phyloP scores from a whole-genome alignment of 225 moss, liverwort and hornwort genomes.

The Ulota crispa region DNA sequence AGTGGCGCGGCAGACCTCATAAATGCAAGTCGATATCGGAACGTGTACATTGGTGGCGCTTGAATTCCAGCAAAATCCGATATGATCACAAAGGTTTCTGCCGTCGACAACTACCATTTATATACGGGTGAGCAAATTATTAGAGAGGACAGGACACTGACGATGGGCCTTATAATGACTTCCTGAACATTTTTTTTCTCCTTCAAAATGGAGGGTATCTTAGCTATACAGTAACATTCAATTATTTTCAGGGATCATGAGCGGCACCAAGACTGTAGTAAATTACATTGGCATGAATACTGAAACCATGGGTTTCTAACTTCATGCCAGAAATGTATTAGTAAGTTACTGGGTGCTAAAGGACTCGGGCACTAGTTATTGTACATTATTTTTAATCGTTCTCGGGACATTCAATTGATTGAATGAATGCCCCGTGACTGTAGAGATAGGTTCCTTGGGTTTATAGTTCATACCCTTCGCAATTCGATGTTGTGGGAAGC shows the following conservation, averaged over 20 bases:
- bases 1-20: not conserved
- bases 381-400: not conserved
- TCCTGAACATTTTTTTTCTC: not conserved
- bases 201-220: slow-evolving; percentile 9
- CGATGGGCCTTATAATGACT: not conserved
- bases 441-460: not conserved
- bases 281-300: not conserved
- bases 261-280: too few species aligned
- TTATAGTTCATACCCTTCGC: not conserved
- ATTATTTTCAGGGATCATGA: slow-evolving; percentile 4
- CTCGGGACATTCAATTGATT: not conserved
- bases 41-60: not conserved
- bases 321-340: not conserved
- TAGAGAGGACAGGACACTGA: not conserved
- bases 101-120: slow-evolving; percentile 15
- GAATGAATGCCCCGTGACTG: not conserved
- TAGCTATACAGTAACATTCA: not conserved
- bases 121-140: not conserved
- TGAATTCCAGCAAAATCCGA: not conserved
- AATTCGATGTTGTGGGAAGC: not conserved
- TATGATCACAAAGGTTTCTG: not conserved
- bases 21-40: not conserved
- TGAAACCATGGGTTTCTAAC: not conserved
- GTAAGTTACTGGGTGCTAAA: not conserved
- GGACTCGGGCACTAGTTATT: not conserved